Evolutionary conservation across 2,329 filamentous ascomycete genomes (phyloP), one percentile per base, ranked within the genome.

Genomic region (Aplosporella prunicola): DNA sequence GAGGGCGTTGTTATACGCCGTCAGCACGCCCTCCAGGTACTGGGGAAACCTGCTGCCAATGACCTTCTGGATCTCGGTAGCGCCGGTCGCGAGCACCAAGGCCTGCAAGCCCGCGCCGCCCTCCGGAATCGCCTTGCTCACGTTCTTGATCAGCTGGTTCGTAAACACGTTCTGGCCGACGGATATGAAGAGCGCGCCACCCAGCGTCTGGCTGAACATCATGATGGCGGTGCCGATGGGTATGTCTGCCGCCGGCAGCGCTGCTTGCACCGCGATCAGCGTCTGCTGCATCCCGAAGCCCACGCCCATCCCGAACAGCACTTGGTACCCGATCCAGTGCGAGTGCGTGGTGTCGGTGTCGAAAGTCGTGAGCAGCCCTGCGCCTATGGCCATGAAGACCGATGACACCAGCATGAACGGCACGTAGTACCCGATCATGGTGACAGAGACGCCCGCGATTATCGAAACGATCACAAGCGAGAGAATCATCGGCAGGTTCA

Each of bases 1-100:
- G 24, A 85, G 55, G 0, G 77, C 66, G 16, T 63, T 53, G 50
- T 82, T 83, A 59, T 85, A 85, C 0, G 77, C 79, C 0, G 62
- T 45, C 2, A 78, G 61, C 7, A 87, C 77, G 1, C 63, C 58
- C 2, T 55, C 50, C 4, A 78, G 53, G 41, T 66, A 71, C 42
- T 73, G 47, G 5, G 38, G 38, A 16, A 40, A 40, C 5, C 9
- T 14, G 0, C 57, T 45, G 0, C 69, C 61, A 17, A 84, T 72
- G 2, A 63, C 52, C 0, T 58, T 52, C 42, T 71, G 68, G 15
- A 88, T 62, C 31, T 76, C 68, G 0, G 80, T 85, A 1, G 72
- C 71, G 24, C 72, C 72, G 4, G 63, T 62, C 2, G 47, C 47
- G 10, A 67, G 50, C 3, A 72, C 63, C n/a, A 63, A 43, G 9